Evolutionary conservation across 1,139 yeast species (phyloP).

Genomic region (Oligophagozyma castellii): DNA sequence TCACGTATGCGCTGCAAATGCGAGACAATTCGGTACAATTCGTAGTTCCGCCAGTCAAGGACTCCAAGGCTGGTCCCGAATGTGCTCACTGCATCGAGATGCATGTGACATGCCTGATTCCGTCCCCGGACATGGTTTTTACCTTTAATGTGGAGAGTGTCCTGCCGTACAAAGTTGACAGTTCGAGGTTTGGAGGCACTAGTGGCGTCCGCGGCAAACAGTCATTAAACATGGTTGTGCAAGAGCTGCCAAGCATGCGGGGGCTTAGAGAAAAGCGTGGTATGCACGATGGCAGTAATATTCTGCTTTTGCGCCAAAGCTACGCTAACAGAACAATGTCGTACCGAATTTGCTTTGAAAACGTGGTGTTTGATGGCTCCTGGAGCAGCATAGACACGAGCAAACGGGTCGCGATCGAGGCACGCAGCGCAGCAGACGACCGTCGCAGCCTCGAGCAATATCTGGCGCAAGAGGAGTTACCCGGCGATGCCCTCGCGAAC

Average conservation of each 20-base stretch:
- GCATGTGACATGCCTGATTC: too few relatives aligned
- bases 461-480: too few relatives aligned
- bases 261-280: neutral
- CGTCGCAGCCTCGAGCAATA: too few relatives aligned
- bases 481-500: too few relatives aligned
- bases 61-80: too few relatives aligned
- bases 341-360: slow-evolving; percentile 11
- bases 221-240: slow-evolving; percentile 7
- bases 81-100: too few relatives aligned
- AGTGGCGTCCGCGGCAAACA: slow-evolving; percentile 14
- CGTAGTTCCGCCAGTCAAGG: too few relatives aligned
- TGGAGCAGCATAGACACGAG: slow-evolving; percentile 15
- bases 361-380: slow-evolving; percentile 15
- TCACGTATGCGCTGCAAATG: too few relatives aligned
- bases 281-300: neutral
- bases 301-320: neutral
- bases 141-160: slow-evolving; percentile 9
- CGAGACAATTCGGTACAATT: too few relatives aligned
- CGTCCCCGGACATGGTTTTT: too few relatives aligned
- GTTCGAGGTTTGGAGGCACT: slow-evolving; percentile 14
- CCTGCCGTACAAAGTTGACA: slow-evolving; percentile 7
- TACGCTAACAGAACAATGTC: neutral
- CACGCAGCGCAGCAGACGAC: too few relatives aligned
- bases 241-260: neutral
- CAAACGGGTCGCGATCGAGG: slow-evolving; percentile 8